Base-by-base conservation (phyloP, 192 early-diverging fungal species). In the Podila clonocystis region DNA sequence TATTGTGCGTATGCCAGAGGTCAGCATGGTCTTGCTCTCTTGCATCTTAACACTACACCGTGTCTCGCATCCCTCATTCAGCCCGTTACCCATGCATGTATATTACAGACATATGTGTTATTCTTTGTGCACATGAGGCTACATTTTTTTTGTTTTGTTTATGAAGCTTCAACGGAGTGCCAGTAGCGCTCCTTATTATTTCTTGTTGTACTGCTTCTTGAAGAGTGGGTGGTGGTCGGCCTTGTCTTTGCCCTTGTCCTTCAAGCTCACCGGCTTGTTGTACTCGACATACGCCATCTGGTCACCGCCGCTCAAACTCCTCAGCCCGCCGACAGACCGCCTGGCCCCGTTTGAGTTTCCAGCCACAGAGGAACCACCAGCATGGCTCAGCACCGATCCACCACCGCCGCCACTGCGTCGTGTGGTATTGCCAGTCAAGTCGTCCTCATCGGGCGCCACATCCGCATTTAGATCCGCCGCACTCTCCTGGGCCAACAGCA, bases 271-370 rank as follows among this genome's bases (percentile, higher is more conserved):
- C 8, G 65, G 34, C 68, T 70, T 82, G 67, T 74, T 71, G 6
- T 86, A 91, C 75, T 99, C 97, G 63, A 95, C 86, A 70, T 99
- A 99, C 0, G 96, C 96, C 95, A 99, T 99, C 68, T 91, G 88
- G 77, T 96, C 94, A 2, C 89, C 96, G 34, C 98, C 98, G 24
- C 91, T 92, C 65, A 98, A 87, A 55, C 93, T 94, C 78, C 91
- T 95, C 70, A 96, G 83, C 11, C 88, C 93, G n/a, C 90, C 91
- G 0, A 86, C 83, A 20, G 84, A 80, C 38, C 91, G 87, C 33
- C 82, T 80, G 12, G 85, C 89, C 49, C 85, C 74, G 65, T 59
- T 82, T 15, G 75, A 84, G 13, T 64, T 75, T 17, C 79, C 75
- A 26, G 73, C 74, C 26, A 85, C 66, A 20, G 86, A 45, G 4